Base-by-base conservation (phyloP, 2,329 filamentous ascomycete species). In the Sordariomycetes sp. region DNA sequence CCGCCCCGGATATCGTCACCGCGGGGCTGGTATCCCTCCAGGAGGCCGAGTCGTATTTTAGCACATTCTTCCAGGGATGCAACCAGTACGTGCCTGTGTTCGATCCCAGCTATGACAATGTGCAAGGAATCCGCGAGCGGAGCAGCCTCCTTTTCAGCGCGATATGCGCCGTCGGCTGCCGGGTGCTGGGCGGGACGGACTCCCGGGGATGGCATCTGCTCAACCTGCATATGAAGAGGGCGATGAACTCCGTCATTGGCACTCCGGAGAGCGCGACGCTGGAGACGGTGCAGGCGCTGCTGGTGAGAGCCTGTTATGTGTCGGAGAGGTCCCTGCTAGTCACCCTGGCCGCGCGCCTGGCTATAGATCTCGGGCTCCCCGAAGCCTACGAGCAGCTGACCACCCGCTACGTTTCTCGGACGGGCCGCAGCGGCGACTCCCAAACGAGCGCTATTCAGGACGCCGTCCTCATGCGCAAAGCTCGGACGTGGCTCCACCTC, bases 161-260 rank as follows among this genome's bases (percentile, higher is more conserved):
- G 1, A 77, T 82, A 8, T 76, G 79, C 58, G 75, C 76, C 1
- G 73, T 80, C 25, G 79, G 79, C 2, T 79, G 76, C 61, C 74
- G 77, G 14, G 73, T 76, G 2, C 62, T 69, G 16, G 63, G 66
- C 58, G 75, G 74, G 4, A 70, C 71, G 11, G 67, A 70, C 20
- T 74, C 74, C 1, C 59, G 67, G 0, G 66, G 65, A 16, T 76
- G 72, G 61, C 73, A 76, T 58, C 60, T 77, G n/a, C 65, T 78
- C 7, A 70, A 74, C 53, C 71, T 73, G 5, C 72, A 76, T 53
- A 68, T 74, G 4, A 74, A 74, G 59, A 68, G 70, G 54, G 72
- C 70, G 64, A 75, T 80, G 10, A 75, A 75, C 40, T 65, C 75
- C 0, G 66, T 66, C 2, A 59, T 71, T 1, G 61, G 62, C 2